Evolutionary conservation across 2,329 filamentous ascomycete species (phyloP), one percentile per base, ranked within the genome.

Genomic region (Talaromyces sp.): DNA sequence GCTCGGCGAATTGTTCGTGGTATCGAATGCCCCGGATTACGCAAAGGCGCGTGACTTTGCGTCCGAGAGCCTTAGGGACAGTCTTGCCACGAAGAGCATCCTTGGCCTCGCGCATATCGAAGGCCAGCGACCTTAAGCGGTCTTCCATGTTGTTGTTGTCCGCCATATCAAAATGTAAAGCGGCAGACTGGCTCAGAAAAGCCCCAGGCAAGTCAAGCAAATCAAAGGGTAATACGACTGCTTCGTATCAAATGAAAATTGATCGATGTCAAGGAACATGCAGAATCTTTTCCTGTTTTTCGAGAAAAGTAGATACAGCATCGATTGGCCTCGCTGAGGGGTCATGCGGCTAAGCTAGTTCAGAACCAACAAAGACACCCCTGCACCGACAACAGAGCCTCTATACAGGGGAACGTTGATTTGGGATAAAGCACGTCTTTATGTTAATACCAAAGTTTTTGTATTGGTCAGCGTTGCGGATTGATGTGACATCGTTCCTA

Each of bases 11-110:
- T 11, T 58, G 54, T 35, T 58, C 54, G 19, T 39, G 35, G 15
- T 58, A 58, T 15, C 54, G 54, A 41, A 41, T 41, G 54, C 54
- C 54, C 25, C 54, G 22, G 35, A 58, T 58, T 6, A 58, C 22
- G 35, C 54, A 58, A 25, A 58, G 54, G 3, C 54, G 33, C 19
- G 35, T 41, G n/a, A 58, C 11, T 41, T 27, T 35, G n/a, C 33
- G 54, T 41, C 33, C 54, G 1, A 58, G 54, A 58, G 33, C 9
- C 10, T n/a, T 58, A 4, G 54, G 54, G 4, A 58, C 54, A 27
- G 35, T 11, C 41, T 41, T 58, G 10, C 54, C 54, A 15, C 3
- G 54, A 39, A 58, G n/a, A 39, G 54, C 54, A n/a, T 58, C 25
- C 17, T 11, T 52, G 27, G 27, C 49, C 49, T 52, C 49, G 2